Base-by-base conservation (phyloP, 495 filamentous ascomycete genomes). In the Aspergillus panamensis region DNA sequence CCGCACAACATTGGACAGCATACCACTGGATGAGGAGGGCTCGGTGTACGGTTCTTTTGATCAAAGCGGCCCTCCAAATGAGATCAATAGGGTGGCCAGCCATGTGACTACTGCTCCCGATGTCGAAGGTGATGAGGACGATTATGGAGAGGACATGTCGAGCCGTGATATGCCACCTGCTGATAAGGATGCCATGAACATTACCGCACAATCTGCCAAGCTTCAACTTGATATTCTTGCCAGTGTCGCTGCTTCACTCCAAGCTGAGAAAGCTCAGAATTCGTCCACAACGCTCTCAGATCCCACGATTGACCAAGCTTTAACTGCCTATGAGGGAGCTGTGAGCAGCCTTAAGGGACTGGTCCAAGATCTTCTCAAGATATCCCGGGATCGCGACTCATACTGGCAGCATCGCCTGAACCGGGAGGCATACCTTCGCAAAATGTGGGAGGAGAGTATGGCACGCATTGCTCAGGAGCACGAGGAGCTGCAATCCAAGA, bases 361-460 rank as follows among this genome's bases (percentile, higher is more conserved):
- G 12, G 81, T 97, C 58, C 89, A 90, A 6, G 92, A 96, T 69
- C 82, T 97, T 3, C 74, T 96, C 12, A 89, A 90, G 33, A 97
- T 98, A 64, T 92, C 91, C 14, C 83, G 88, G 55, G 94, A 98
- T 64, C 87, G 95, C 29, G 94, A 98, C 71, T 84, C 90, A 0
- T 96, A 96, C 67, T 98, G 94, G 94, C 92, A 96, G 69, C 93
- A 94, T 68, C 85, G 94, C 14, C 80, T 98, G 29, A 91, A 93
- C 65, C 86, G 90, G 35, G 94, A 98, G 71, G 86, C 84, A 32
- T 84, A 92, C 66, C 84, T 97, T 65, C 84, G 94, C 29, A 84
- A 88, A 44, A 86, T 98, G 82, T 98, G 95, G 94, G 94, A 98
- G 75, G 95, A 97, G 60, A 97, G 91, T 73, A 97, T 98, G 94